phyloP scores from a whole-genome alignment of 345 rosid genomes.

The Xanthoceras sorbifolium region DNA sequence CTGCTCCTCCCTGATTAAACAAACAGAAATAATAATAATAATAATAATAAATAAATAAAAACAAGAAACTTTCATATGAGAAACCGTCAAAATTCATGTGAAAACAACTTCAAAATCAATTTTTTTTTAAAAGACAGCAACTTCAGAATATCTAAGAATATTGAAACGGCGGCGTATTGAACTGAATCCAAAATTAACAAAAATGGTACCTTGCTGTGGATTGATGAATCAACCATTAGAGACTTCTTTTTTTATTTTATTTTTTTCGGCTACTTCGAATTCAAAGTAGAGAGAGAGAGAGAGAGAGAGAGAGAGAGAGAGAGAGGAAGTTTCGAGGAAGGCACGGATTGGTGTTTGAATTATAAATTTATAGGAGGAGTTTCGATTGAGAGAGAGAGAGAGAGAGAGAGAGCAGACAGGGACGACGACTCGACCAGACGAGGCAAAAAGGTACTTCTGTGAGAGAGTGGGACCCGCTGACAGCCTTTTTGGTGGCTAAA shows the following conservation, averaged over 20 bases:
- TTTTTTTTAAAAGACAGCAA: neutral
- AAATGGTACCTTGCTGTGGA: neutral
- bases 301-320: neutral
- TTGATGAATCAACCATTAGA: neutral
- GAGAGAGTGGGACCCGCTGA: constrained; percentile 9
- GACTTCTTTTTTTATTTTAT: neutral
- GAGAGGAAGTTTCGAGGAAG: constrained; percentile 19
- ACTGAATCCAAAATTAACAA: neutral
- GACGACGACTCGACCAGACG: neutral
- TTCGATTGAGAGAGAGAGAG: neutral
- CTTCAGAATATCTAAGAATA: neutral
- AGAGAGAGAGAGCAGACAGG: too few species aligned
- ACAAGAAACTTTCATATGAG: neutral
- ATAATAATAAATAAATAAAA: too few species aligned
- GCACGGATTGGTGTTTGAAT: neutral
- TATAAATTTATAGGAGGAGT: neutral
- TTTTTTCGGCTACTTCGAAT: neutral
- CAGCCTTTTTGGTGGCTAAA: neutral
- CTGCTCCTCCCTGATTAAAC: constrained; percentile 7
- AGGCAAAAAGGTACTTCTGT: neutral
- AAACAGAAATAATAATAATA: neutral
- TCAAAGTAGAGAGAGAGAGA: neutral
- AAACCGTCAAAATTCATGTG: neutral
- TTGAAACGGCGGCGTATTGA: neutral
- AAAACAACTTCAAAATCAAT: neutral